Percentiles rank a stretch among this genome's conserved stretches.
phyloP scores from a whole-genome alignment of 148 eudicot species.

The Polygonum maritimum region DNA sequence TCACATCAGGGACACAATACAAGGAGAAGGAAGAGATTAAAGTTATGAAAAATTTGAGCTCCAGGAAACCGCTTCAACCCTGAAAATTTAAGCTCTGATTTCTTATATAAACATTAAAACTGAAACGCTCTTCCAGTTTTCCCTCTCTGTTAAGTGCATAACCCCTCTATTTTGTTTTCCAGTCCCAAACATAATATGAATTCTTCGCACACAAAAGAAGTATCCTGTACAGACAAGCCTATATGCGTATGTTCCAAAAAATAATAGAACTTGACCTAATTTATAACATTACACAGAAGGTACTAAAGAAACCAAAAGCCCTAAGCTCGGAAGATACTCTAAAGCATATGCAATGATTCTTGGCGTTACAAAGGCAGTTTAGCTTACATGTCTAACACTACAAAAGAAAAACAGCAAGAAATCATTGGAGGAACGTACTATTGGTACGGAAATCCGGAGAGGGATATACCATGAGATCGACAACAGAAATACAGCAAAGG shows the following conservation, averaged over 20 bases:
- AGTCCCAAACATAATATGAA: neutral
- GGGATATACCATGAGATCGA: neutral
- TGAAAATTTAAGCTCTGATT: neutral
- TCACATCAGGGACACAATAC: neutral
- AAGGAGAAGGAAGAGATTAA: neutral
- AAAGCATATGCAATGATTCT: neutral
- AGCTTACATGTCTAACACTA: neutral
- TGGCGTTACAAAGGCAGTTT: neutral
- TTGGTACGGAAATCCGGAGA: neutral
- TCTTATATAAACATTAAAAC: neutral
- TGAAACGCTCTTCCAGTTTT: neutral
- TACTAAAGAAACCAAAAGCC: neutral
- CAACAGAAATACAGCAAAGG: neutral
- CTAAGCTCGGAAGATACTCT: neutral
- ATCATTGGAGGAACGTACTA: neutral
- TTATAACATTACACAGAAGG: neutral
- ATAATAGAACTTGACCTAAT: neutral
- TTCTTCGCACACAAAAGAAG: neutral
- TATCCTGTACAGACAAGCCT: neutral
- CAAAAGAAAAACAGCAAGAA: neutral
- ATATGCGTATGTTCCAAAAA: neutral
- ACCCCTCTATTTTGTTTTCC: neutral
- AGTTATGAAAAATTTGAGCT: neutral
- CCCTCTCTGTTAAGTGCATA: neutral
- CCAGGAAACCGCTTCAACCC: neutral